Conservation (phyloP, 768 basidiomycete genomes). For the Leccinum fibrillosum region DNA sequence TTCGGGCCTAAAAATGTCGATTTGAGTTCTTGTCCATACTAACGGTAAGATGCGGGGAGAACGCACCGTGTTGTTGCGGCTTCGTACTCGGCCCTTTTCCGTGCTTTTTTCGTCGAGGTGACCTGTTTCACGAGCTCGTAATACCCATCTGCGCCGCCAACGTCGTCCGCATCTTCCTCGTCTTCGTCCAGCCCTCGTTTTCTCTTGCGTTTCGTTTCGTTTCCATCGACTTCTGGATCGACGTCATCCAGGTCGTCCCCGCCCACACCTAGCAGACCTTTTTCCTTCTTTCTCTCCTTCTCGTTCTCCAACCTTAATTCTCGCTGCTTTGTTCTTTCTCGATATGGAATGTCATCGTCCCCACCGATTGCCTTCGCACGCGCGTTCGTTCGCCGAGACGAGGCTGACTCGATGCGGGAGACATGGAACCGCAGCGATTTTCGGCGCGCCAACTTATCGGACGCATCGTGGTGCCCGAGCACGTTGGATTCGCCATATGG, state of each 20-base stretch:
- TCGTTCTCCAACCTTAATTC: conserved; percentile 53
- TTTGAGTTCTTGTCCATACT: conserved; percentile 7
- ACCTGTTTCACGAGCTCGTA: conserved; percentile 85
- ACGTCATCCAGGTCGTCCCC: conserved; percentile 68
- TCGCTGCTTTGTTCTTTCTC: conserved; percentile 64
- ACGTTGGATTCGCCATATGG: conserved; percentile 73
- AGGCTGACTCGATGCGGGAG: conserved; percentile 81
- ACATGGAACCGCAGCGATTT: conserved; percentile 92
- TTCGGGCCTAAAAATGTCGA: conserved; percentile 25
- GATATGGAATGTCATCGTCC: conserved; percentile 94
- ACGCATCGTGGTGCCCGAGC: conserved; percentile 68
- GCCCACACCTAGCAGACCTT: conserved; percentile 39
- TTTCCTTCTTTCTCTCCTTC: conserved; percentile 34
- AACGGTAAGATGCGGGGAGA: conserved; percentile 6
- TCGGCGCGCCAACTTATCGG: conserved; percentile 79
- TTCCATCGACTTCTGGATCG: conserved; percentile 38
- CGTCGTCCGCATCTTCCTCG: conserved; percentile 43
- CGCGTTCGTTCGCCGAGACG: conserved; percentile 71
- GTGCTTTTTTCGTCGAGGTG: conserved; percentile 67
- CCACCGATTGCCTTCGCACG: conserved; percentile 72
- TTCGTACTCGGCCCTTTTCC: conserved; percentile 83
- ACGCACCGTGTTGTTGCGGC: conserved; percentile 56
- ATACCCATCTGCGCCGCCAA: conserved; percentile 67
- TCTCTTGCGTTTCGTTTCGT: conserved; percentile 38
- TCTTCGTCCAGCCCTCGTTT: conserved; percentile 37